Percentiles rank a stretch among this genome's conserved stretches.
Evolutionary conservation across 257 asterid species (phyloP).

Genomic region (Plantago major): DNA sequence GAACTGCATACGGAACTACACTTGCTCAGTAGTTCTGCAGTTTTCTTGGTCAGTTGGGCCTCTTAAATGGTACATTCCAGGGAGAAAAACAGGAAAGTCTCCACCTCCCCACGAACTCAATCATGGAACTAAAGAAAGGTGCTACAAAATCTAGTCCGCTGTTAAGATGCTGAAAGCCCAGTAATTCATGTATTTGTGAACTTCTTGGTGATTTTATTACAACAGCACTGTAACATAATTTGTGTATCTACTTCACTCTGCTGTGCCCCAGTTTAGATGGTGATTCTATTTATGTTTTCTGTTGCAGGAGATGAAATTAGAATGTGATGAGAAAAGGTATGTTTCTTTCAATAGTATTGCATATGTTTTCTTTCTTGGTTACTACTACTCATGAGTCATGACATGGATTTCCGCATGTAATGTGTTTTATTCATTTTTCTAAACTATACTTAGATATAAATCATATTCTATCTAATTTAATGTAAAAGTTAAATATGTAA

Average conservation of each 20-base stretch:
- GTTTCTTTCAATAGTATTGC: slow-evolving; percentile 1
- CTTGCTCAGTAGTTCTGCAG: too few relatives aligned
- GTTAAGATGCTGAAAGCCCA: neutral
- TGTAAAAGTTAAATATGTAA: too few relatives aligned
- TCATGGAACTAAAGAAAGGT: neutral
- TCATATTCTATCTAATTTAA: too few relatives aligned
- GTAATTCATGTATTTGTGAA: slow-evolving; percentile 8
- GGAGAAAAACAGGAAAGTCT: neutral
- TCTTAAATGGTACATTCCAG: neutral
- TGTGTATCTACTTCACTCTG: slow-evolving; percentile 2
- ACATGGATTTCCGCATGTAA: too few relatives aligned
- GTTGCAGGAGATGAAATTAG: slow-evolving; percentile 94
- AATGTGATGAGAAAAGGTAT: slow-evolving; percentile 91
- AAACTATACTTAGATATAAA: too few relatives aligned
- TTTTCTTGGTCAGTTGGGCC: too few relatives aligned
- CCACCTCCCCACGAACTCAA: too few relatives aligned
- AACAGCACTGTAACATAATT: slow-evolving; percentile 1
- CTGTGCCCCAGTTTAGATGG: slow-evolving; percentile 12
- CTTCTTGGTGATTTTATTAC: neutral
- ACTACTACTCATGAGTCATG: too few relatives aligned
- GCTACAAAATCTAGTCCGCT: neutral
- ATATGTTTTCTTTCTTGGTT: too few relatives aligned
- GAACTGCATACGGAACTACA: too few relatives aligned
- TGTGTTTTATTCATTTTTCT: too few relatives aligned
- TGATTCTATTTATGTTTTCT: slow-evolving; percentile 24